phyloP scores from a whole-genome alignment of 176 grass and related monocot species.

The Themeda triandra region DNA sequence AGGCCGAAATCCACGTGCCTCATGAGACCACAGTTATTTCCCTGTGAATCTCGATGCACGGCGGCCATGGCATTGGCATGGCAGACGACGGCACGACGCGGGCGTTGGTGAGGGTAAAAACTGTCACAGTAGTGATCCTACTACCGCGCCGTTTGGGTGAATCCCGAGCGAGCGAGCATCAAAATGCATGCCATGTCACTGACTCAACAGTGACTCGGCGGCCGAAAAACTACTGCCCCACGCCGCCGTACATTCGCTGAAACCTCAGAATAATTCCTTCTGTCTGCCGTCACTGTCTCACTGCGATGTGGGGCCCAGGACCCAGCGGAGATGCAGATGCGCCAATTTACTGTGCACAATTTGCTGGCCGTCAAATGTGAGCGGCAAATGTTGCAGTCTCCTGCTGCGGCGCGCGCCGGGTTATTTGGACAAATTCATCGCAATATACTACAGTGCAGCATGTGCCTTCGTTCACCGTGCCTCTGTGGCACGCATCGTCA shows the following conservation, averaged over 20 bases:
- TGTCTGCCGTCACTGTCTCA: not conserved
- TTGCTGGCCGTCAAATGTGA: not conserved
- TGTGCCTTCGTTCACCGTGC: too few relatives aligned
- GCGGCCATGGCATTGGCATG: not conserved
- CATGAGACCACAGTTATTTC: slow-evolving; percentile 20
- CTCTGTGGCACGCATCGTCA: too few relatives aligned
- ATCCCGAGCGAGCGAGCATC: not conserved
- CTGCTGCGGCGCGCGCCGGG: not conserved
- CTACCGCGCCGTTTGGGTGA: too few relatives aligned
- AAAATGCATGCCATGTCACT: not conserved
- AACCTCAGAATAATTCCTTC: not conserved
- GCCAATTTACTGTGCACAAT: not conserved
- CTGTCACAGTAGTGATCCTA: not conserved
- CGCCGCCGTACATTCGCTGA: slow-evolving; percentile 25
- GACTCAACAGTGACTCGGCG: not conserved
- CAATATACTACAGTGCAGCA: too few relatives aligned
- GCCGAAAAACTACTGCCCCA: not conserved
- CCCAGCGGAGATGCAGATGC: not conserved
- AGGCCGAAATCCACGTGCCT: slow-evolving; percentile 24
- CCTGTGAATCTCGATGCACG: slow-evolving; percentile 36
- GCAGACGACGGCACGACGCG: not conserved
- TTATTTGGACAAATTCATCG: too few relatives aligned
- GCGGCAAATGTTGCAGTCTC: not conserved
- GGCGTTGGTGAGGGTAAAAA: not conserved
- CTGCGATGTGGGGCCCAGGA: not conserved